These are phyloP conservation scores for Penicillium subrubescens DNA, from an alignment of 495 filamentous ascomycete species.

Conservation along the genomic window DNA sequence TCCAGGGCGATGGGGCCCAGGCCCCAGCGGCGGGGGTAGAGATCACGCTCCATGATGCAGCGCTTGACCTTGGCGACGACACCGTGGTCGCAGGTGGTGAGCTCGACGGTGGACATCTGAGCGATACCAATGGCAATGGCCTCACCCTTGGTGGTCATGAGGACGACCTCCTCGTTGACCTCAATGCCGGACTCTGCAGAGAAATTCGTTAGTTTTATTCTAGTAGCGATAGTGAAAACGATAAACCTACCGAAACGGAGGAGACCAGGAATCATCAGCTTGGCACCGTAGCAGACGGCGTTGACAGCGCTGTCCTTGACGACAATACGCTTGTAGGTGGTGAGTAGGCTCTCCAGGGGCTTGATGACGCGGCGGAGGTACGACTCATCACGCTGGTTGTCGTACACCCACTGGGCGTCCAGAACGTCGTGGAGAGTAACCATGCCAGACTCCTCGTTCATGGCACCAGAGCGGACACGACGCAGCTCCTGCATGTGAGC, in stretches of 20 bases:
- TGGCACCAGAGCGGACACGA: slow-evolving; percentile 89
- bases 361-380: slow-evolving; percentile 85
- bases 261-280: slow-evolving; percentile 95
- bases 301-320: slow-evolving; percentile 97
- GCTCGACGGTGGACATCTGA: slow-evolving; percentile 91
- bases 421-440: slow-evolving; percentile 95
- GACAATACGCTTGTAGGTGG: slow-evolving; percentile 90
- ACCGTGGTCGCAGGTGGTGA: slow-evolving; percentile 91
- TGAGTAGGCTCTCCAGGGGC: slow-evolving; percentile 88
- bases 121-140: slow-evolving; percentile 94
- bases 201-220: not conserved
- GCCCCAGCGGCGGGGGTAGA: slow-evolving; percentile 95
- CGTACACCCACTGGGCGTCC: slow-evolving; percentile 90
- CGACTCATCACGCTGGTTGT: slow-evolving; percentile 88
- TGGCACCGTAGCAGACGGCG: slow-evolving; percentile 96
- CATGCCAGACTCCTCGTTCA: slow-evolving; percentile 84
- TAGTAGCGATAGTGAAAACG: slow-evolving; percentile 17
- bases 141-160: slow-evolving; percentile 98
- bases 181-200: slow-evolving; percentile 77
- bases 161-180: slow-evolving; percentile 86
- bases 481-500: slow-evolving; percentile 99
- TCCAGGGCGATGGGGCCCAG: slow-evolving; percentile 84
- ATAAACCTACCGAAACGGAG: slow-evolving; percentile 73
- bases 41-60: slow-evolving; percentile 97
- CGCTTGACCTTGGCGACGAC: slow-evolving; percentile 97